Evolutionary conservation across 768 basidiomycete species (phyloP).

Genomic region (Auricularia heimuer): DNA sequence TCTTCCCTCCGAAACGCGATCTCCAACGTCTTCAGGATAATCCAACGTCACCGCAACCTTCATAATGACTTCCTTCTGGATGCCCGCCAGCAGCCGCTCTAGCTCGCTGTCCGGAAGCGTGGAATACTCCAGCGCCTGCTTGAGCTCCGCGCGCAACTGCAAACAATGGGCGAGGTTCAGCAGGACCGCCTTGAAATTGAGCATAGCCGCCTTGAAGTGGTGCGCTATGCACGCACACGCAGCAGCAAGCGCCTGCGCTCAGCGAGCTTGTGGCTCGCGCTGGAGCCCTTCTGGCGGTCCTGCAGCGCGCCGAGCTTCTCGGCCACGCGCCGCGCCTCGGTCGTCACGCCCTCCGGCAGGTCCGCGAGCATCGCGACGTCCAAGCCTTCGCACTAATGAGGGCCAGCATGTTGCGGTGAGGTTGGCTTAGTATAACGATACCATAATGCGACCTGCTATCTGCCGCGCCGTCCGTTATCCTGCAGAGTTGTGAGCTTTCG

Average conservation of each 20-base stretch:
- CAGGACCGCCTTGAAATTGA: not conserved
- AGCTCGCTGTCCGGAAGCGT: conserved; percentile 65
- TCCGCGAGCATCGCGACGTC: conserved; percentile 85
- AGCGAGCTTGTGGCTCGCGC: conserved; percentile 48
- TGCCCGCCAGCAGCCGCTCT: conserved; percentile 48
- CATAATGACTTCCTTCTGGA: conserved; percentile 58
- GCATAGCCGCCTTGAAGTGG: no score
- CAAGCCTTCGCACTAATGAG: conserved; percentile 46
- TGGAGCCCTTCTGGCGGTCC: conserved; percentile 46
- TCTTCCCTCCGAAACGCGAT: no score
- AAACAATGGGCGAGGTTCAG: not conserved
- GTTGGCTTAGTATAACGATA: conserved; percentile 15
- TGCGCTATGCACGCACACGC: conserved; percentile 33
- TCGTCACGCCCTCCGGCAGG: conserved; percentile 62
- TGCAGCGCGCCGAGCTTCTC: conserved; percentile 48
- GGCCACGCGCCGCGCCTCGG: conserved; percentile 53
- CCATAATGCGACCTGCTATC: conserved; percentile 66
- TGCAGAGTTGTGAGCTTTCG: conserved; percentile 16
- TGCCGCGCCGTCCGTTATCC: conserved; percentile 64
- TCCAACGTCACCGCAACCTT: conserved; percentile 23
- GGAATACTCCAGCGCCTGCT: conserved; percentile 63
- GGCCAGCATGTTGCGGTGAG: not conserved
- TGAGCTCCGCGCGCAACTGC: conserved; percentile 68
- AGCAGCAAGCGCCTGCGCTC: conserved; percentile 59
- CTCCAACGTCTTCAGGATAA: no score